Evolutionary conservation across 345 rosid genomes (phyloP).

Genomic region (Citrus glauca): DNA sequence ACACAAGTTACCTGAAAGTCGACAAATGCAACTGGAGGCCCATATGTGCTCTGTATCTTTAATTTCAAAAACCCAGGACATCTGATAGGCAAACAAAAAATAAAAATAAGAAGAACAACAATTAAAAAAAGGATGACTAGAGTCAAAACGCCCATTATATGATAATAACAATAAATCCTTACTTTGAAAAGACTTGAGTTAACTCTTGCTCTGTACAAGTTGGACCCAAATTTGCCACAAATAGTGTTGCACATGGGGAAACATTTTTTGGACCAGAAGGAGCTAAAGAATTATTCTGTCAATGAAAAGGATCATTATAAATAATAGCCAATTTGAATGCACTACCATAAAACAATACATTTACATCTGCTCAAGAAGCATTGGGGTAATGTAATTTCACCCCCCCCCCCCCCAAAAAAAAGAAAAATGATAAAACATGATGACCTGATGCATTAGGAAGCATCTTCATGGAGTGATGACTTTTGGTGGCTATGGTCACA

Average conservation of each 20-base stretch:
- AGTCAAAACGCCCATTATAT: background rate
- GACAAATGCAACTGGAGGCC: conserved; percentile 84
- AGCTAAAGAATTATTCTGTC: conserved; percentile 51
- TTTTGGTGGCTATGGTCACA: background rate
- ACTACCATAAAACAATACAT: background rate
- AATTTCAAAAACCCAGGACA: conserved; percentile 80
- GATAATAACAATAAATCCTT: conserved; percentile 12
- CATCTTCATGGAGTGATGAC: background rate
- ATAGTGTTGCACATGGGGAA: conserved; percentile 86
- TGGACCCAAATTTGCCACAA: conserved; percentile 82
- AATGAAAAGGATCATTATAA: conserved; percentile 12
- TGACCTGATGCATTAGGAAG: background rate
- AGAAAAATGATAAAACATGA: background rate
- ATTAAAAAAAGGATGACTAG: background rate
- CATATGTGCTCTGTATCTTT: conserved; percentile 79
- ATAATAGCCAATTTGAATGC: background rate
- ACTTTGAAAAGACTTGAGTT: conserved; percentile 78
- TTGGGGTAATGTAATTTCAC: background rate
- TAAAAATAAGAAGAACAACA: conserved; percentile 6
- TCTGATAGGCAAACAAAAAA: conserved; percentile 26
- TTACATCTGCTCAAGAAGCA: background rate
- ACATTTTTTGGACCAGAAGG: background rate
- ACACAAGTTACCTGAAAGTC: conserved; percentile 68
- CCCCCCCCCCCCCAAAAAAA: too few species aligned
- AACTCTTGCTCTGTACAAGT: conserved; percentile 79